phyloP scores from a whole-genome alignment of 805 yeast genomes.

The Metschnikowia kofuensis region DNA sequence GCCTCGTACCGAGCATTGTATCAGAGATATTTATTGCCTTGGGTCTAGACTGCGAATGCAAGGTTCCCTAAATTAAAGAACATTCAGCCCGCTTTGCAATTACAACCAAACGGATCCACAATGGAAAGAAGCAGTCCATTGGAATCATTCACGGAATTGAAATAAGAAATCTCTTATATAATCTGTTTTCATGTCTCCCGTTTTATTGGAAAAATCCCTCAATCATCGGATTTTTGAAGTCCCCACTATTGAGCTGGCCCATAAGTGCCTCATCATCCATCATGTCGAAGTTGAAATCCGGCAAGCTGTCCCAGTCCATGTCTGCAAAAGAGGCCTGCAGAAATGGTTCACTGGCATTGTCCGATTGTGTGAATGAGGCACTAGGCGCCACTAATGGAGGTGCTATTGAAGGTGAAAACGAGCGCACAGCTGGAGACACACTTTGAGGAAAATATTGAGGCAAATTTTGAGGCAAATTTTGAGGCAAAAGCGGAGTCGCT shows the following conservation, averaged over 20 bases:
- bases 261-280: constrained; percentile 26
- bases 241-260: constrained; percentile 20
- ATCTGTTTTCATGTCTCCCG: neutral
- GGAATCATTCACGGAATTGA: neutral
- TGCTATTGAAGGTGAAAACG: no score
- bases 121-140: neutral
- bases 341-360: neutral
- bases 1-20: no score
- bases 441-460: no score
- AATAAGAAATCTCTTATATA: neutral
- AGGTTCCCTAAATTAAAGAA: no score
- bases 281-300: constrained; percentile 31
- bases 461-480: no score
- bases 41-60: no score
- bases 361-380: neutral
- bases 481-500: no score
- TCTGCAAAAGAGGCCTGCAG: constrained; percentile 2
- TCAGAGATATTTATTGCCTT: no score
- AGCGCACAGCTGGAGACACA: no score
- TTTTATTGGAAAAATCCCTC: constrained; percentile 24
- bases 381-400: no score
- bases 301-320: constrained; percentile 21
- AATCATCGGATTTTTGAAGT: constrained; percentile 15
- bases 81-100: no score
- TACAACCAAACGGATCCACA: no score